These are phyloP conservation scores for Lactuca saligna DNA, from an alignment of 129 eudicot genomes.

Conservation along the genomic window DNA sequence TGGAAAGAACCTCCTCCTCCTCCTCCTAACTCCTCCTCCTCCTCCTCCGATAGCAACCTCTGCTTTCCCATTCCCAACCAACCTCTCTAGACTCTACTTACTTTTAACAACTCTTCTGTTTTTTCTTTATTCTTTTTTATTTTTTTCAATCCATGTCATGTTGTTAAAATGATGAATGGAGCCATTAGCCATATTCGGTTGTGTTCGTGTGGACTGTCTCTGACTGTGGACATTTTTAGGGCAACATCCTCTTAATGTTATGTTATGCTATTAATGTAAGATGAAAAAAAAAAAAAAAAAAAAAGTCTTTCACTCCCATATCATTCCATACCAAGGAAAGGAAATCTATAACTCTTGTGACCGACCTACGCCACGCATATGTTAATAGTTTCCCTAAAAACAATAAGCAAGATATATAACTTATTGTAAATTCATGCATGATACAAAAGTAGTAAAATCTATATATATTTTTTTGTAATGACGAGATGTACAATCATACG, in stretches of 20 bases:
- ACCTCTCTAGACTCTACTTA: slow-evolving; percentile 34
- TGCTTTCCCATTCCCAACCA: slow-evolving; percentile 44
- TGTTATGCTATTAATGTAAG: slow-evolving; percentile 13
- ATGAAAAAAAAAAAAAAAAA: too few species aligned
- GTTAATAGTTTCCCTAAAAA: neutral
- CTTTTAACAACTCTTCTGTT: slow-evolving; percentile 10
- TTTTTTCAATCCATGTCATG: neutral
- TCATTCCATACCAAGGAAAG: slow-evolving; percentile 11
- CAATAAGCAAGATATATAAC: neutral
- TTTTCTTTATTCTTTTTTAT: too few species aligned
- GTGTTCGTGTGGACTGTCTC: neutral
- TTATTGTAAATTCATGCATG: slow-evolving; percentile 1
- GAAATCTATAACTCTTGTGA: neutral
- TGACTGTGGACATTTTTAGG: slow-evolving; percentile 25
- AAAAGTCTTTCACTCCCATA: neutral
- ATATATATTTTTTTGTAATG: neutral
- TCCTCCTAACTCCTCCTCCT: slow-evolving; percentile 44
- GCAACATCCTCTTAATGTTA: neutral
- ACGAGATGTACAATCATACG: neutral
- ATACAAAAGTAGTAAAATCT: neutral
- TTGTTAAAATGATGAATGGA: slow-evolving; percentile 25
- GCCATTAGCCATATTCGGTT: neutral
- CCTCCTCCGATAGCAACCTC: slow-evolving; percentile 43
- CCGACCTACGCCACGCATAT: neutral
- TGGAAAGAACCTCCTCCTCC: slow-evolving; percentile 84